phyloP scores from a whole-genome alignment of 768 basidiomycete genomes.

The Kwoniella botswanensis region DNA sequence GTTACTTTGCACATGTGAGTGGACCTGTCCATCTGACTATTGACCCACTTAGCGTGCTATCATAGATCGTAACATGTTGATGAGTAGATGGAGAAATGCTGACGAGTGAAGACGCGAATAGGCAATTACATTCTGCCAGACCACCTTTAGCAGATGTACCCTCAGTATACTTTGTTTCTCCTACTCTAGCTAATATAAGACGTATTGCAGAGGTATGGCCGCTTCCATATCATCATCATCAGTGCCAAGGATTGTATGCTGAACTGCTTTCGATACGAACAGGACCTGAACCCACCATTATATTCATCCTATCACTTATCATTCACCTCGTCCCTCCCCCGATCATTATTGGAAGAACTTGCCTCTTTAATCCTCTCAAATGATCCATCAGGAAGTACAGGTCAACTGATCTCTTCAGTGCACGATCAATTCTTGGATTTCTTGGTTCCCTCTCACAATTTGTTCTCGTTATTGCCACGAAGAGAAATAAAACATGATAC shows the following conservation, averaged over 20 bases:
- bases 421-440: constrained; percentile 97
- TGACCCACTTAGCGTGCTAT: no score
- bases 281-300: constrained; percentile 81
- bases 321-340: constrained; percentile 89
- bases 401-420: constrained; percentile 65
- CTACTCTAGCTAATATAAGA: constrained; percentile 80
- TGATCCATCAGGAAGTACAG: constrained; percentile 42
- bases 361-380: constrained; percentile 82
- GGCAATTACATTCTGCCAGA: constrained; percentile 86
- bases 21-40: not conserved
- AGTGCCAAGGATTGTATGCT: not conserved
- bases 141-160: constrained; percentile 94
- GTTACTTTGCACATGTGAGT: constrained; percentile 96
- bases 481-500: constrained; percentile 36
- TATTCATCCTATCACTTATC: constrained; percentile 95
- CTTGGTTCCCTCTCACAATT: constrained; percentile 85
- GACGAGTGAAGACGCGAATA: constrained; percentile 51
- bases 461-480: constrained; percentile 82
- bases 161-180: constrained; percentile 93
- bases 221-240: not conserved
- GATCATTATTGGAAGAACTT: constrained; percentile 88
- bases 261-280: not conserved
- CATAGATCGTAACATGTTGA: not conserved
- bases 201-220: constrained; percentile 74
- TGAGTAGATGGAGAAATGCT: not conserved